These are phyloP conservation scores for Rhynchosporium graminicola DNA, from an alignment of 2,329 filamentous ascomycete genomes.

Conservation along the genomic window DNA sequence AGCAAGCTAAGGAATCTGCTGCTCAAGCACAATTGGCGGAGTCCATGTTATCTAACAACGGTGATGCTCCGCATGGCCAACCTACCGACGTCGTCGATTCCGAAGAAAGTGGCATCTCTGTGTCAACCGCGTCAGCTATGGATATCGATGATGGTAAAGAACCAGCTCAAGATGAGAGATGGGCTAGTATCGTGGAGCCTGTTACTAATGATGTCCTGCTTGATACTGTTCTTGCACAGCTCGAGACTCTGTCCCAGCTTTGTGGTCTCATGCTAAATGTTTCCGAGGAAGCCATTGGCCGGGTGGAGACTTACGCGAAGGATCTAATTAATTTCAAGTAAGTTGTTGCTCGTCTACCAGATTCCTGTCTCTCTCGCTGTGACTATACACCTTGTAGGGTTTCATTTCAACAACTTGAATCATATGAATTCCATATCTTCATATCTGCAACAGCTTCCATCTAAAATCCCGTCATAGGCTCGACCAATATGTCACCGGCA, in stretches of 20 bases:
- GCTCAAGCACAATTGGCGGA: slow-evolving; percentile 40
- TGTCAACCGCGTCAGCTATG: slow-evolving; percentile 18
- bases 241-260: slow-evolving; percentile 55
- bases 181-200: slow-evolving; percentile 67
- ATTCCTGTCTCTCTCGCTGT: too few relatives aligned
- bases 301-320: slow-evolving; percentile 15
- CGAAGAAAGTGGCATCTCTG: slow-evolving; percentile 40
- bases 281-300: neutral
- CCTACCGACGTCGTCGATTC: slow-evolving; percentile 39
- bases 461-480: slow-evolving; percentile 54
- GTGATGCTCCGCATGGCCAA: slow-evolving; percentile 3
- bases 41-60: slow-evolving; percentile 34
- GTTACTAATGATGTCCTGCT: slow-evolving; percentile 64
- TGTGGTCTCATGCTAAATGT: slow-evolving; percentile 44
- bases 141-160: slow-evolving; percentile 45
- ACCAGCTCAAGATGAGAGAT: slow-evolving; percentile 52
- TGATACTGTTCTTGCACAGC: slow-evolving; percentile 66
- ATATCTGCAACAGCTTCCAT: neutral
- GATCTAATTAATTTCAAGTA: slow-evolving; percentile 16
- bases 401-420: too few relatives aligned
- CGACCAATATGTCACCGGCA: slow-evolving; percentile 49
- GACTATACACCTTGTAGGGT: too few relatives aligned
- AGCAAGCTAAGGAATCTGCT: slow-evolving; percentile 46
- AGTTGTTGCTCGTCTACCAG: neutral
- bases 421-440: neutral